Evolutionary conservation across 495 filamentous ascomycete species (phyloP).

Genomic region (Immersiella caudata): DNA sequence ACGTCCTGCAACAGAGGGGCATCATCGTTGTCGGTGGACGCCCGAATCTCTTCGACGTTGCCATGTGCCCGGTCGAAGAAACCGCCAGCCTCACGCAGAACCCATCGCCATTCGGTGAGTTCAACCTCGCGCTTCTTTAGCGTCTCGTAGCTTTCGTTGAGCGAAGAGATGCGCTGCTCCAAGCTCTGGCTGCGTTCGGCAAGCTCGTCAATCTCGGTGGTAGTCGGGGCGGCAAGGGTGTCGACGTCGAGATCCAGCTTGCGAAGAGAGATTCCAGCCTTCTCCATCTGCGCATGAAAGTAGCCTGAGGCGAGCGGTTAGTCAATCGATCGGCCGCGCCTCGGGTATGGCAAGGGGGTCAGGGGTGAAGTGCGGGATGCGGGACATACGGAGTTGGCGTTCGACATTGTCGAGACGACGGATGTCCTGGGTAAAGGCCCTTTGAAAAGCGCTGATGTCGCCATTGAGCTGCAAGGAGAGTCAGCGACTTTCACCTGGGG

Average conservation of each 20-base stretch:
- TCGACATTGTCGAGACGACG: constrained; percentile 96
- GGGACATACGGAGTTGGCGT: constrained; percentile 82
- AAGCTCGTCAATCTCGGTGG: constrained; percentile 92
- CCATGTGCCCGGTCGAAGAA: constrained; percentile 97
- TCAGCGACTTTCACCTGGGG: not conserved
- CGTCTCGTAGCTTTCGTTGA: constrained; percentile 98
- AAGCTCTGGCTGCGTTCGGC: constrained; percentile 88
- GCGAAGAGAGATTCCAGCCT: constrained; percentile 78
- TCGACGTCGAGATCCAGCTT: constrained; percentile 84
- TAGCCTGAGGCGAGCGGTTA: constrained; percentile 60
- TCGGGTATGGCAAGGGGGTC: not conserved
- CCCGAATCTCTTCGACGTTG: constrained; percentile 93
- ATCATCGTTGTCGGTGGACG: constrained; percentile 85
- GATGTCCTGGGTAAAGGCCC: constrained; percentile 97
- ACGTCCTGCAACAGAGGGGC: constrained; percentile 82
- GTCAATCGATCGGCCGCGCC: constrained; percentile 6
- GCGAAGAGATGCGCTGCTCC: constrained; percentile 84
- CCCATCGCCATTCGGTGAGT: constrained; percentile 96
- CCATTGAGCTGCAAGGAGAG: constrained; percentile 73
- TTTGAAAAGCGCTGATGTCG: constrained; percentile 89
- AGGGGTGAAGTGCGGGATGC: not conserved
- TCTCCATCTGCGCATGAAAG: constrained; percentile 93
- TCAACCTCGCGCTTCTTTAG: constrained; percentile 97
- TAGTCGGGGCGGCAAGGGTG: constrained; percentile 80
- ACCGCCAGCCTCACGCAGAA: constrained; percentile 88